These are phyloP conservation scores for Kalmusia sp. DNA, from an alignment of 2,329 filamentous ascomycete genomes.

Conservation along the genomic window DNA sequence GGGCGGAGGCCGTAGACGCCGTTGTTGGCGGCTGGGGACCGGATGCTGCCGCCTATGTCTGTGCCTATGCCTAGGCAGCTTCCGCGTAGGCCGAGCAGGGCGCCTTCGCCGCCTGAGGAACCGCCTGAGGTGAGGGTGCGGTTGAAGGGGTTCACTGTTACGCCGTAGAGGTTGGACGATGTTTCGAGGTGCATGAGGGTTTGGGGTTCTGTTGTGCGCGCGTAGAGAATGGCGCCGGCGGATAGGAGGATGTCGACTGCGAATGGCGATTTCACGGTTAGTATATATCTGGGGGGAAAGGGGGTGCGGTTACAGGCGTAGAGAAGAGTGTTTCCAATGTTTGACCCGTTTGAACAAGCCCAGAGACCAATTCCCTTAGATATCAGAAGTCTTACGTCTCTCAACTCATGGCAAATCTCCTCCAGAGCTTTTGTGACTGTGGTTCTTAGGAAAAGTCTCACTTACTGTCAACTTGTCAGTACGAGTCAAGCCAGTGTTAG, in stretches of 20 bases:
- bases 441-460: too few species aligned
- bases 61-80: slow-evolving; percentile 63
- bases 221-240: slow-evolving; percentile 61
- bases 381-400: too few species aligned
- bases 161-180: slow-evolving; percentile 57
- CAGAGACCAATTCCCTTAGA: too few species aligned
- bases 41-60: slow-evolving; percentile 61
- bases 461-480: too few species aligned
- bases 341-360: too few species aligned
- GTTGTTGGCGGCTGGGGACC: slow-evolving; percentile 65
- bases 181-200: slow-evolving; percentile 62
- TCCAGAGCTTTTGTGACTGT: too few species aligned
- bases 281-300: too few species aligned
- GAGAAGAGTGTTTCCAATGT: too few species aligned
- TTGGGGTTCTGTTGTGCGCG: slow-evolving; percentile 63
- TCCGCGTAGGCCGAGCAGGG: slow-evolving; percentile 59
- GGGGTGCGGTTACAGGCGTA: too few species aligned
- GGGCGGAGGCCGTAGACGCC: slow-evolving; percentile 62
- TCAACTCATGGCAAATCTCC: too few species aligned
- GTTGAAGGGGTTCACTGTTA: slow-evolving; percentile 63
- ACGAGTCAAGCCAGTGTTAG: too few species aligned
- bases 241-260: slow-evolving; percentile 23
- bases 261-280: too few species aligned
- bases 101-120: slow-evolving; percentile 64
- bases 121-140: slow-evolving; percentile 59